Percentiles rank a stretch among this genome's conserved stretches.
phyloP scores from a whole-genome alignment of 495 filamentous ascomycete species.

The Sordaria brevicollis region DNA sequence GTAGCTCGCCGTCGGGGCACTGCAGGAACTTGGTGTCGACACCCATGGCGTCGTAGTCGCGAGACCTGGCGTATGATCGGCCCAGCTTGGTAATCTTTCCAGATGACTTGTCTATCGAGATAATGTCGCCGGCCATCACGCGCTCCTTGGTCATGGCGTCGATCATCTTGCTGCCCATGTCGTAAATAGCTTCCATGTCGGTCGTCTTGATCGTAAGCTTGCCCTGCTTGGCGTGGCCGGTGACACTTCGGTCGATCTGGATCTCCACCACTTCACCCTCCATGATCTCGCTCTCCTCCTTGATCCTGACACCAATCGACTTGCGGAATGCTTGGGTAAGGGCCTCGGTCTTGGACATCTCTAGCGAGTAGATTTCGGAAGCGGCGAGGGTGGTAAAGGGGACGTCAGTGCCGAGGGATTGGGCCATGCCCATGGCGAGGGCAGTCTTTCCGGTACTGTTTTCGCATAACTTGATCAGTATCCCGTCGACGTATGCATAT shows the following conservation, averaged over 20 bases:
- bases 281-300: slow-evolving; percentile 97
- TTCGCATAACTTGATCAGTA: not conserved
- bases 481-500: not conserved
- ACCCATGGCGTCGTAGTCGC: slow-evolving; percentile 99
- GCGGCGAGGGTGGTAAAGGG: slow-evolving; percentile 93
- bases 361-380: slow-evolving; percentile 94
- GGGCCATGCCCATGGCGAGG: slow-evolving; percentile 98
- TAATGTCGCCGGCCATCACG: slow-evolving; percentile 95
- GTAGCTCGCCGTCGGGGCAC: slow-evolving; percentile 96
- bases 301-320: slow-evolving; percentile 92
- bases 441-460: slow-evolving; percentile 89
- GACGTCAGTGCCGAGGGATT: slow-evolving; percentile 84
- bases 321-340: slow-evolving; percentile 96
- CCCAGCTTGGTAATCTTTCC: slow-evolving; percentile 97
- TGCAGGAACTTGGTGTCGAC: slow-evolving; percentile 96
- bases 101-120: slow-evolving; percentile 94
- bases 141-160: slow-evolving; percentile 98
- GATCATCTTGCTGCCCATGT: slow-evolving; percentile 99
- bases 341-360: slow-evolving; percentile 98
- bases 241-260: slow-evolving; percentile 95
- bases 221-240: slow-evolving; percentile 92
- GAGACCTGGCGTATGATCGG: slow-evolving; percentile 80
- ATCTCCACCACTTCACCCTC: slow-evolving; percentile 99
- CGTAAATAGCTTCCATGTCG: slow-evolving; percentile 99
- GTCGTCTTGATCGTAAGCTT: slow-evolving; percentile 99